These are phyloP conservation scores for Kwoniella dejecticola DNA, from an alignment of 768 basidiomycete species.

Conservation along the genomic window DNA sequence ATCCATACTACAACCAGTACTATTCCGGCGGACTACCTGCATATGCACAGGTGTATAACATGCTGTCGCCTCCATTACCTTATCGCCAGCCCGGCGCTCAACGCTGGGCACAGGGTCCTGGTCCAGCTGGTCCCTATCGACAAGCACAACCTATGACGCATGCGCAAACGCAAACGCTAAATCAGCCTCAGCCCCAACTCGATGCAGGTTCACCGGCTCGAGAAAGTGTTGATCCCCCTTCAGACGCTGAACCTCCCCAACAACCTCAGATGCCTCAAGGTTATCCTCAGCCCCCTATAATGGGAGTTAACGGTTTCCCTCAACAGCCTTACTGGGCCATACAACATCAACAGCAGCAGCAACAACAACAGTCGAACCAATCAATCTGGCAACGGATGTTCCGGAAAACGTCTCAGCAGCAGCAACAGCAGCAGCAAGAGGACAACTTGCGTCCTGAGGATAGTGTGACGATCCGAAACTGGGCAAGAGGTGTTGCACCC, in stretches of 20 bases:
- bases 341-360: background rate
- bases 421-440: background rate
- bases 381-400: constrained; percentile 18
- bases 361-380: background rate
- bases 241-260: background rate
- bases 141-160: background rate
- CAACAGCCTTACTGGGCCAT: background rate
- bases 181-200: background rate
- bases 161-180: background rate
- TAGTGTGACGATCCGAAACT: constrained; percentile 13
- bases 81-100: constrained; percentile 12
- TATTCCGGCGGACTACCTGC: constrained; percentile 20
- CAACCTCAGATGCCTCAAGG: background rate
- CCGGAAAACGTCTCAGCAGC: background rate
- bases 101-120: background rate
- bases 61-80: constrained; percentile 5
- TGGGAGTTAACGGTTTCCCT: too few relatives aligned
- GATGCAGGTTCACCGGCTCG: constrained; percentile 14
- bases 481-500: constrained; percentile 4
- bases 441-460: constrained; percentile 6
- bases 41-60: constrained; percentile 19
- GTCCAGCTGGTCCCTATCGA: background rate
- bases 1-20: constrained; percentile 9
- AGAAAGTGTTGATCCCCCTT: constrained; percentile 16
- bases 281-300: background rate